Evolutionary conservation across 1,284 basidiomycete genomes (phyloP), one percentile per base, ranked within the genome.

Genomic region (Microbotryomycetes sp.): DNA sequence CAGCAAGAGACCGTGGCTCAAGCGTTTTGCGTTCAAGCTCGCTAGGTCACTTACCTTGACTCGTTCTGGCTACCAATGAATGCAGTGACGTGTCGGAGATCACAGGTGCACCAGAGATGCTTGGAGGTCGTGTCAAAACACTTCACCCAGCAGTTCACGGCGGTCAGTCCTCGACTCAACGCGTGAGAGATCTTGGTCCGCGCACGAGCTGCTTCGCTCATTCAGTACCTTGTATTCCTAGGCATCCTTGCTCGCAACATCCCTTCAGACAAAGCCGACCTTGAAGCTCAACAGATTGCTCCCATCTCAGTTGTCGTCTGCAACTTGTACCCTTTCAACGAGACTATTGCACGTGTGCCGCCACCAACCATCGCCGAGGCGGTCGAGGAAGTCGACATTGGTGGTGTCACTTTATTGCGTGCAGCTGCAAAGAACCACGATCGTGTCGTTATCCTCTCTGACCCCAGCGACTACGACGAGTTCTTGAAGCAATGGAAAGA

Each of bases 31-130:
- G n/a, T n/a, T n/a, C n/a, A n/a, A n/a, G n/a, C n/a, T n/a, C n/a
- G n/a, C n/a, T n/a, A n/a, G n/a, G n/a, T n/a, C n/a, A n/a, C n/a
- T n/a, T n/a, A n/a, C n/a, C n/a, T n/a, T n/a, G n/a, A n/a, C n/a
- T n/a, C n/a, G n/a, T n/a, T n/a, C n/a, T n/a, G n/a, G n/a, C n/a
- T n/a, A n/a, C n/a, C n/a, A n/a, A n/a, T n/a, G n/a, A n/a, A n/a
- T n/a, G n/a, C n/a, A 97, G 93, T 69, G 96, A 99, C 83, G 93
- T 99, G 50, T 92, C 92, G 23, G 89, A 92, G 74, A 89, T 98
- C 78, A 98, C 96, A 56, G 94, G 94, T 74, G 93, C 93, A 1
- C 96, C 94, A n/a, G 96, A 99, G 78, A 98, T 99, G 92, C 83
- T 99, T 16, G 93, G 94, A 59, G 96, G 96, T 49, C 83, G 96